Percentiles rank a stretch among this genome's conserved stretches.
phyloP scores from a whole-genome alignment of 1,139 yeast species.

The Citeromyces hawaiiensis region DNA sequence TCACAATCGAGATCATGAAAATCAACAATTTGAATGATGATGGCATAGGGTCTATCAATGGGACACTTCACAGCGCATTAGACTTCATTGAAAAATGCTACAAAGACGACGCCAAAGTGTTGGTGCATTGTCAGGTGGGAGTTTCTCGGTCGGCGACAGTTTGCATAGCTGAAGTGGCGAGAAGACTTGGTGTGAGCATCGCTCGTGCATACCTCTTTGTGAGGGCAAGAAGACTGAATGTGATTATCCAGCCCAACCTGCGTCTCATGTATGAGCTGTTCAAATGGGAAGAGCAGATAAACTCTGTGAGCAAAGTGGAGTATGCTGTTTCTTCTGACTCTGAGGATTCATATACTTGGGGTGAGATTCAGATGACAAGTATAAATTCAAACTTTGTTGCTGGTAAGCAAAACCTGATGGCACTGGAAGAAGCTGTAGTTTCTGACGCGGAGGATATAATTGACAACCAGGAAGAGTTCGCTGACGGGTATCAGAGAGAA shows the following conservation, averaged over 20 bases:
- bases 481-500: conserved; percentile 34
- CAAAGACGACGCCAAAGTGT: conserved; percentile 29
- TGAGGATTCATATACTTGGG: neutral
- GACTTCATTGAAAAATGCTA: conserved; percentile 27
- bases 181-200: conserved; percentile 45
- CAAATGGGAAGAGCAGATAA: conserved; percentile 50
- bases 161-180: conserved; percentile 85
- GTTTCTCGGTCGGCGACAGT: conserved; percentile 86
- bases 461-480: neutral
- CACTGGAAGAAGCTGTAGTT: neutral
- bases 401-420: neutral
- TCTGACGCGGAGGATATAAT: conserved; percentile 2
- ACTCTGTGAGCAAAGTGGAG: neutral
- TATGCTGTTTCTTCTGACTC: neutral
- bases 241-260: conserved; percentile 83
- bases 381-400: neutral
- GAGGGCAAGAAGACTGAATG: conserved; percentile 72
- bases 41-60: conserved; percentile 31
- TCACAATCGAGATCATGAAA: conserved; percentile 20
- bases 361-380: neutral
- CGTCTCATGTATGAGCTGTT: conserved; percentile 75
- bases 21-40: conserved; percentile 33
- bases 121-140: conserved; percentile 86
- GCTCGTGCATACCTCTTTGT: conserved; percentile 71
- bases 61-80: conserved; percentile 24